Evolutionary conservation across 1,284 basidiomycete genomes (phyloP).

Genomic region (Cryptococcus neoformans): DNA sequence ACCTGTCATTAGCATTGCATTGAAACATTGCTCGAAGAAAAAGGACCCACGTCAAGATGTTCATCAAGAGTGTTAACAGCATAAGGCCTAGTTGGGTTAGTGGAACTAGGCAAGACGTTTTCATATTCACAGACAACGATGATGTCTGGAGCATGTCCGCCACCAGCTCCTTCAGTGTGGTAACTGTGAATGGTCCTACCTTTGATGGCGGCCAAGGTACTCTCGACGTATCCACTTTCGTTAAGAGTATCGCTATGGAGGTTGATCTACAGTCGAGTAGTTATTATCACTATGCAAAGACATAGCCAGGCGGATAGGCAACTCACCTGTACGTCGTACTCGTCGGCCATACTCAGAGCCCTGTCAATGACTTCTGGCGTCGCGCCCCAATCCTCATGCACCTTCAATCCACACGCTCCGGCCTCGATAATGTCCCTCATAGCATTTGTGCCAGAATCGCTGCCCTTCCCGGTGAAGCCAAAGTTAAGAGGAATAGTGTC

Average conservation of each 20-base stretch:
- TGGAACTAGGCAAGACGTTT: slow-evolving; percentile 95
- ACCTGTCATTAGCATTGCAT: background rate
- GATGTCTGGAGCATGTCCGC: slow-evolving; percentile 97
- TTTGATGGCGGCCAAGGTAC: slow-evolving; percentile 86
- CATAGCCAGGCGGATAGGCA: background rate
- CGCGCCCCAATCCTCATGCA: slow-evolving; percentile 98
- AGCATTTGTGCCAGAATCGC: slow-evolving; percentile 69
- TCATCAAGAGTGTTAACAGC: slow-evolving; percentile 92
- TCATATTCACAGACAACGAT: slow-evolving; percentile 87
- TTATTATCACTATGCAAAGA: background rate
- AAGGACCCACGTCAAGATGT: slow-evolving; percentile 77
- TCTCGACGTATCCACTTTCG: slow-evolving; percentile 71
- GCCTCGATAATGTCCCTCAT: slow-evolving; percentile 82
- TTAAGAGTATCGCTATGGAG: slow-evolving; percentile 98
- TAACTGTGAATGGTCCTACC: slow-evolving; percentile 96
- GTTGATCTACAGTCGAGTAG: slow-evolving; percentile 61
- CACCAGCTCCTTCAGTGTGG: slow-evolving; percentile 91
- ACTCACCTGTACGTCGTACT: slow-evolving; percentile 87
- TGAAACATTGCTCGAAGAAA: background rate
- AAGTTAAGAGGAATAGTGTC: slow-evolving; percentile 90
- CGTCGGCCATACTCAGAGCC: slow-evolving; percentile 77
- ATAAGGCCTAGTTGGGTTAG: slow-evolving; percentile 94
- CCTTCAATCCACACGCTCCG: slow-evolving; percentile 86
- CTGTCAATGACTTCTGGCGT: slow-evolving; percentile 82
- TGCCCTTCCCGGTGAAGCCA: slow-evolving; percentile 90